A percentile compares a stretch with the other conserved stretches of the same genome.
phyloP scores from a whole-genome alignment of 148 eudicot genomes.

The Chenopodium formosanum region DNA sequence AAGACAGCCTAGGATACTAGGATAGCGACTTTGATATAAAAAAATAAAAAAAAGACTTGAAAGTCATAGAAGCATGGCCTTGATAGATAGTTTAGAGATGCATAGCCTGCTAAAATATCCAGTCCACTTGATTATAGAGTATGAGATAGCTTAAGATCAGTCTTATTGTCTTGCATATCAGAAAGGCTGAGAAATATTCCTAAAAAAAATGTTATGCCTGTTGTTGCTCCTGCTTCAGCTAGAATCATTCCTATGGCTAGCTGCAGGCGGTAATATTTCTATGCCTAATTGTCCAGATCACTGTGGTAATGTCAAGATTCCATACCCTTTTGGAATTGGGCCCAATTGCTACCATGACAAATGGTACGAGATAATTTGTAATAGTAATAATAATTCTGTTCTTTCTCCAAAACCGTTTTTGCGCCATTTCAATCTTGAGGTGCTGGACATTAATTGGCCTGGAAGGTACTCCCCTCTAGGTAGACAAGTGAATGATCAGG shows the following conservation, averaged over 20 bases:
- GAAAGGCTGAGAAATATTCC: neutral
- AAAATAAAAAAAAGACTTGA: too few species aligned
- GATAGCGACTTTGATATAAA: too few species aligned
- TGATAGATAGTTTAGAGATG: too few species aligned
- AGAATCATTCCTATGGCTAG: neutral
- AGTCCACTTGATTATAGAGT: neutral
- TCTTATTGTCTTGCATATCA: neutral
- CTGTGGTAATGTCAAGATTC: conserved; percentile 33
- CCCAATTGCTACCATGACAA: conserved; percentile 16
- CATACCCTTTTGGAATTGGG: conserved; percentile 42
- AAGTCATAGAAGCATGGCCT: too few species aligned
- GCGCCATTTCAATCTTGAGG: conserved; percentile 8
- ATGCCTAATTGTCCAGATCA: conserved; percentile 19
- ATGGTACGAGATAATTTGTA: conserved; percentile 28
- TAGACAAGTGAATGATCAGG: too few species aligned
- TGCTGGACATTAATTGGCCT: conserved; percentile 27
- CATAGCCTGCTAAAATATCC: too few species aligned
- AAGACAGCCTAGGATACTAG: too few species aligned
- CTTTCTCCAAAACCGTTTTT: conserved; percentile 25
- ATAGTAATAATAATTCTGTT: conserved; percentile 13
- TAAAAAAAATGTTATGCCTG: neutral
- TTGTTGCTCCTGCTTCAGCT: conserved; percentile 20
- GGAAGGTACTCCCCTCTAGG: conserved; percentile 2
- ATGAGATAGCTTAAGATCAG: neutral
- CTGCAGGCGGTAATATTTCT: conserved; percentile 9